Evolutionary conservation across 108 stramenopile genomes (phyloP), one percentile per base, ranked within the genome.

Genomic region (Conticribra weissflogii): DNA sequence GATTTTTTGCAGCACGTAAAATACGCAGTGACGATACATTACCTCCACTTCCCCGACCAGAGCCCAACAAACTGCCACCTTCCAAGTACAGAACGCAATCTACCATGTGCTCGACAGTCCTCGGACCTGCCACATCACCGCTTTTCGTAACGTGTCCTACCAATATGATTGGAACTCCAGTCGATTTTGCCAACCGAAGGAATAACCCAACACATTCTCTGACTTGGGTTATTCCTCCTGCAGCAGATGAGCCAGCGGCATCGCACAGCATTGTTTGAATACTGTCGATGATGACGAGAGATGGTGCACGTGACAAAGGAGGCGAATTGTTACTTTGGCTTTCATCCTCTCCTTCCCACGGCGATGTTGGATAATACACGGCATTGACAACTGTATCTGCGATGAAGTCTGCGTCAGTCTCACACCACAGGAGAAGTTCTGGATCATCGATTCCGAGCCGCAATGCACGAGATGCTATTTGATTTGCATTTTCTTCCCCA

Each of bases 41-140:
- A 24, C 79, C 72, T 25, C 54, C 81, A 1, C 63, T n/a, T n/a
- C n/a, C 70, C 30, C 68, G 48, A 59, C 32, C 54, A 30, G 72
- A 57, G 31, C 57, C 78, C 41, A 71, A 28, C 9, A 71, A 54
- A 18, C 62, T 67, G 15, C 85, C 83, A 17, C 91, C 88, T 76
- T 98, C 96, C 54, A 98, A 62, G 59, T 93, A 96, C 22, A 97
- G 60, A 25, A 98, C 96, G 23, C 89, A 85, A 79, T 98, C 97
- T 0, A 98, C 97, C 95, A 97, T 95, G 81, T 98, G 97, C 71
- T 98, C 97, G 29, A 98, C 93, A 22, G 94, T 95, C 30, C 92
- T 82, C 1, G 97, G 97, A 4, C 97, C 97, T 1, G 96, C 97
- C 3, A 98, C 92, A 74, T 90, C 90, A 17, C 96, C 96, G 47